Conservation (phyloP, 768 basidiomycete species). For the Xanthoconium stramineum region DNA sequence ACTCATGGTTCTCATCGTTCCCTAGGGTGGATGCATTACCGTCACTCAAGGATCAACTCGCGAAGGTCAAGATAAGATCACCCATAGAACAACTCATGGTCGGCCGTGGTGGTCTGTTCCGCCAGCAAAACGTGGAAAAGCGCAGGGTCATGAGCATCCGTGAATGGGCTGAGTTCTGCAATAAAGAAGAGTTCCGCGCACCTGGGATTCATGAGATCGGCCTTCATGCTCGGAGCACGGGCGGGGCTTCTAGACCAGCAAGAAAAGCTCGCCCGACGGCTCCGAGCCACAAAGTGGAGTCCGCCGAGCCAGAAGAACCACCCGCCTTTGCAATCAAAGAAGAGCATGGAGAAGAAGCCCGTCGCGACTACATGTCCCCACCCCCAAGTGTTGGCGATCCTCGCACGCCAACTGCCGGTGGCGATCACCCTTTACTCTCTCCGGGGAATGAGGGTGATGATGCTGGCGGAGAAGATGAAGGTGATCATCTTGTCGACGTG, state of each 20-base stretch:
- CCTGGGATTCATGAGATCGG: constrained; percentile 72
- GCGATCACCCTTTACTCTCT: constrained; percentile 5
- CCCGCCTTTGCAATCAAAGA: constrained; percentile 39
- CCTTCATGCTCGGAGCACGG: constrained; percentile 42
- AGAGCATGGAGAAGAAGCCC: constrained; percentile 33
- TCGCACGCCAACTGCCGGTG: constrained; percentile 17
- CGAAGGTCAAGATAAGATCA: constrained; percentile 71
- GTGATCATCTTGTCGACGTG: constrained; percentile 5
- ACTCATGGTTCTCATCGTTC: constrained; percentile 16
- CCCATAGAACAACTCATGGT: constrained; percentile 95
- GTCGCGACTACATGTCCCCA: constrained; percentile 24
- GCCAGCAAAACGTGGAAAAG: constrained; percentile 89
- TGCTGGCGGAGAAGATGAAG: constrained; percentile 14
- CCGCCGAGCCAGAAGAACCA: constrained; percentile 42
- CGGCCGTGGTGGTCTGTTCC: constrained; percentile 82
- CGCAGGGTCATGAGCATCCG: constrained; percentile 78
- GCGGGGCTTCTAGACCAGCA: constrained; percentile 33
- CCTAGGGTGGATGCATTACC: constrained; percentile 72
- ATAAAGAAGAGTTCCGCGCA: constrained; percentile 66
- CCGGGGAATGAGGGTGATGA: constrained; percentile 10
- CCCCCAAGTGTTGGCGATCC: constrained; percentile 26
- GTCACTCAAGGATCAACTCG: constrained; percentile 65
- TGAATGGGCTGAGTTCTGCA: constrained; percentile 82
- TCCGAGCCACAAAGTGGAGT: constrained; percentile 36
- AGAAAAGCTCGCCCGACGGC: constrained; percentile 45